Evolutionary conservation across 257 asterid genomes (phyloP), one percentile per base, ranked within the genome.

Genomic region (Nicotiana knightiana): DNA sequence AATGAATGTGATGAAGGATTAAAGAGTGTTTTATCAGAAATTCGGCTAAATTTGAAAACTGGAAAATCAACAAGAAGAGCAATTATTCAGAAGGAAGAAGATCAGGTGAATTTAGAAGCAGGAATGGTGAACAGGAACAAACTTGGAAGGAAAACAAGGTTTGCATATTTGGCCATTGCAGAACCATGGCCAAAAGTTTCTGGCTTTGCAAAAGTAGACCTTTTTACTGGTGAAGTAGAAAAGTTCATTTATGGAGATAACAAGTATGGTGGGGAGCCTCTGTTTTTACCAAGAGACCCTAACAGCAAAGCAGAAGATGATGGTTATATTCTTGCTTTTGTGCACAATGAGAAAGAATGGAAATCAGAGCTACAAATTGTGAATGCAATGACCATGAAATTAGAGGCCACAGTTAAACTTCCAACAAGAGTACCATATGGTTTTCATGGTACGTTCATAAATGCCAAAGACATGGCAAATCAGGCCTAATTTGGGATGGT

Each of bases 121-220:
- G 99, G 99, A 13, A 93, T 96, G 99, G 99, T 96, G 64, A 96
- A 96, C 87, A 84, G 95, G 28, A 92, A 92, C 93, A 92, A 78
- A 80, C 97, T 96, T 0, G 99, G 99, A 2, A 63, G 98, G n/a
- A 93, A 92, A 81, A 96, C 98, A 1, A 68, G 83, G n/a, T 93
- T 67, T 83, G 98, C 98, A 0, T 96, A 94, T 63, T 67, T 96
- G 5, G 99, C 99, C 4, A 90, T 96, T 28, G 98, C 99, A 0
- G 99, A 96, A 87, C 99, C 99, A 0, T 96, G 99, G 99, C 99
- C 99, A 11, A 96, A 93, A 82, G 99, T 96, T 0, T 96, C 98
- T 6, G 99, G 99, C 2, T 93, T 93, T 16, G 99, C 99, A 0
- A 96, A 96, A 53, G 99, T 96, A 6, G 97, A 96, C 84, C 89